Evolutionary conservation across 345 rosid species (phyloP), one percentile per base, ranked within the genome.

Genomic region (Citrus reticulata): DNA sequence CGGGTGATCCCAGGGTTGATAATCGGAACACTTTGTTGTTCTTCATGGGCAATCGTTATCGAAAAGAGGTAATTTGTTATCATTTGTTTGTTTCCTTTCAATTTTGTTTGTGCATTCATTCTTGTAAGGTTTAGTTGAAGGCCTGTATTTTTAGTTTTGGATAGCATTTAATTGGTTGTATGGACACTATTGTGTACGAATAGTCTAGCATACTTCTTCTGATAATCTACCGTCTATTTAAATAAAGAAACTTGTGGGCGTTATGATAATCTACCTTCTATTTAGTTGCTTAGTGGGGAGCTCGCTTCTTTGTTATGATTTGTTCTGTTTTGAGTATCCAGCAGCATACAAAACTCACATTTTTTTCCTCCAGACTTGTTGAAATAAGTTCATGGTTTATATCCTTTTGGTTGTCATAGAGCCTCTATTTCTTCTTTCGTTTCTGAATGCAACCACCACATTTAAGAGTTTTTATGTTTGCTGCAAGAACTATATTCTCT

Each of bases 21-120:
- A 79, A 86, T 27, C 86, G 99, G 42, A 84, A 84, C 46, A 96
- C 92, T 0, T 88, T 96, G 77, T 85, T 96, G 82, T 96, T 96
- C 86, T 96, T 96, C 86, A 96, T 96, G 99, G 99, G 99, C 5
- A 96, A 96, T 82, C 93, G 98, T 7, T 96, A 88, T 79, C 89
- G 98, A 71, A 96, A 94, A 84, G 98, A 96, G 83, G 98, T 96
- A 83, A 83, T 79, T 24, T 19, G 40, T 27, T 65, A 16, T 24
- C 20, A 17, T 17, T 35, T 70, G 29, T 61, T 55, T 63, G 10
- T 40, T 34, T 58, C 9, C 7, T 32, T 64, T 58, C 51, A 24
- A 59, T 37, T 73, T 58, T 58, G n/a, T 5, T 57, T 57, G 17
- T 19, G 51, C 7, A 5, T 34, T 34, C 59, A 37, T 22, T 54